These are phyloP conservation scores for Neofusicoccum ribis DNA, from an alignment of 2,329 filamentous ascomycete genomes.

Conservation along the genomic window DNA sequence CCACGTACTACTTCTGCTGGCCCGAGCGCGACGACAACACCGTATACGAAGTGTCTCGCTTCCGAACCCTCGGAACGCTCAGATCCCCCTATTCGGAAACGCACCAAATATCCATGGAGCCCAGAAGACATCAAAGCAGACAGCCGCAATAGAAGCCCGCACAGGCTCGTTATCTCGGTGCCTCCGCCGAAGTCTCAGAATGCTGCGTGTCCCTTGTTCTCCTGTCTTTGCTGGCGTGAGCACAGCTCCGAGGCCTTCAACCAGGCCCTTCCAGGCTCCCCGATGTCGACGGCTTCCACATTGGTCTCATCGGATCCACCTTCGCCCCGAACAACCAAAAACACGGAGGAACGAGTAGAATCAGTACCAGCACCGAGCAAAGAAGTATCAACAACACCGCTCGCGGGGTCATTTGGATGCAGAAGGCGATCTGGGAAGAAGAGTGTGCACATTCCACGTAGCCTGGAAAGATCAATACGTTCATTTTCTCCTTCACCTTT, in stretches of 20 bases:
- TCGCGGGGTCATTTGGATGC: no score
- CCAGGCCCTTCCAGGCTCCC: not conserved
- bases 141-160: not conserved
- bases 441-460: no score
- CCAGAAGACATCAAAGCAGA: not conserved
- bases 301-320: not conserved
- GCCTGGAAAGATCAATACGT: no score
- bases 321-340: no score
- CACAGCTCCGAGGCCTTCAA: not conserved
- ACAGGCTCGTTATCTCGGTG: not conserved
- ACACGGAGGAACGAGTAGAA: no score
- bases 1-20: not conserved
- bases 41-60: not conserved
- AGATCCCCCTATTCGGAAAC: not conserved
- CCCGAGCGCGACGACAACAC: not conserved
- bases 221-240: slow-evolving; percentile 7
- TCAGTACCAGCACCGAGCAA: no score
- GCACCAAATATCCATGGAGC: not conserved
- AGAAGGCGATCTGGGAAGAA: no score
- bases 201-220: not conserved
- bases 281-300: not conserved
- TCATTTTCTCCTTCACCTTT: no score
- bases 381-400: no score
- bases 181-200: not conserved
- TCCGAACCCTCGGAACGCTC: not conserved